These are phyloP conservation scores for Podila epicladia DNA, from an alignment of 192 early-diverging fungal species.

Conservation along the genomic window DNA sequence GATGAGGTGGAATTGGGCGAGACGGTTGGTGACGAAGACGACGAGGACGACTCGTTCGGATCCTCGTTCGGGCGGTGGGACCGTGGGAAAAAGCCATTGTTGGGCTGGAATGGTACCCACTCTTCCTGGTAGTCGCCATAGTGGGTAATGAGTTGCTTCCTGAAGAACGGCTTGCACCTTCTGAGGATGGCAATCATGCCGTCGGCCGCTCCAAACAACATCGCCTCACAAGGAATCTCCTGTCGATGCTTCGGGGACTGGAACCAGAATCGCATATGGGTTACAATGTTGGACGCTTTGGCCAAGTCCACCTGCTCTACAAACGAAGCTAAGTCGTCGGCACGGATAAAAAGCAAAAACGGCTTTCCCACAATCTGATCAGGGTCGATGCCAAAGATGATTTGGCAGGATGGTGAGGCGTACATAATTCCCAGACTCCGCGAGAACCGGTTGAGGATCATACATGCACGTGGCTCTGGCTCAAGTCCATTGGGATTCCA, in stretches of 20 bases:
- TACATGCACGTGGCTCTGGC: conserved; percentile 47
- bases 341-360: conserved; percentile 35
- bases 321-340: conserved; percentile 34
- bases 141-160: conserved; percentile 11
- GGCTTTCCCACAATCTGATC: conserved; percentile 30
- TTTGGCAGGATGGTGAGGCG: conserved; percentile 38
- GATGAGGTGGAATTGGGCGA: neutral
- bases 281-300: conserved; percentile 36
- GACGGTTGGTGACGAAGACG: conserved; percentile 7
- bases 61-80: no score
- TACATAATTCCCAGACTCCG: conserved; percentile 44
- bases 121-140: neutral
- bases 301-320: conserved; percentile 48
- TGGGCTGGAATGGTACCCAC: neutral
- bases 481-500: conserved; percentile 39
- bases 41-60: neutral
- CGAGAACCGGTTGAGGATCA: conserved; percentile 52
- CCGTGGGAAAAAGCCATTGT: neutral
- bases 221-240: conserved; percentile 45
- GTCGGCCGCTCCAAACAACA: conserved; percentile 47
- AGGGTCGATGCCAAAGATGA: conserved; percentile 33
- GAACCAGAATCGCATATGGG: conserved; percentile 48
- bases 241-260: conserved; percentile 24
- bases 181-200: conserved; percentile 36
- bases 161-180: conserved; percentile 29